Percentiles rank a stretch among this genome's conserved stretches.
Conservation (phyloP, 2,329 filamentous ascomycete genomes). For the Cercospora sp. region DNA sequence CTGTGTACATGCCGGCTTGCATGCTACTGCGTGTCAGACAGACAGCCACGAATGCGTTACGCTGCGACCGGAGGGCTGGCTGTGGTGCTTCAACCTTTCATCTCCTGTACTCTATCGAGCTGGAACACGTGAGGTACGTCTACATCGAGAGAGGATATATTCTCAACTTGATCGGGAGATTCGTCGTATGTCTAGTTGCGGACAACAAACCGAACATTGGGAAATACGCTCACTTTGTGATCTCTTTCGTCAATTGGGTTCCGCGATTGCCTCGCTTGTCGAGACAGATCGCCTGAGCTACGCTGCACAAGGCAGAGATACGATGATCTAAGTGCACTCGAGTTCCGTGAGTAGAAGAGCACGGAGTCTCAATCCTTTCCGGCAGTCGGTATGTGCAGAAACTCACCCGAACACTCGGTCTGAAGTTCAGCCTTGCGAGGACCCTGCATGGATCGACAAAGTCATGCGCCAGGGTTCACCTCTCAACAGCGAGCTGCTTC, state of each 20-base stretch:
- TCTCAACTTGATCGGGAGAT: too few relatives aligned
- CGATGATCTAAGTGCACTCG: neutral
- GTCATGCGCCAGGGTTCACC: constrained; percentile 7
- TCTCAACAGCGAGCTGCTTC: neutral
- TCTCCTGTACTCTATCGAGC: too few relatives aligned
- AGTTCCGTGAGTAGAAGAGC: neutral
- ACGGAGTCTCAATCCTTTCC: neutral
- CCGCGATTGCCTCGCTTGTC: neutral
- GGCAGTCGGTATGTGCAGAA: neutral
- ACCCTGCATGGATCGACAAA: constrained; percentile 6
- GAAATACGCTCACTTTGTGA: too few relatives aligned
- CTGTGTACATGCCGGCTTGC: too few relatives aligned
- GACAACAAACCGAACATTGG: too few relatives aligned
- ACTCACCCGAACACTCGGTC: neutral
- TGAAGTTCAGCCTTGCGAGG: constrained; percentile 6
- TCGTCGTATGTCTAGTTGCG: too few relatives aligned
- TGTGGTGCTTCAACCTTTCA: too few relatives aligned
- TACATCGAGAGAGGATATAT: too few relatives aligned
- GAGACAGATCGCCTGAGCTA: neutral
- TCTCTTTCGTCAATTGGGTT: neutral
- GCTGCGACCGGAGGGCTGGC: too few relatives aligned
- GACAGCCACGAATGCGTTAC: too few relatives aligned
- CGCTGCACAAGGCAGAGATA: neutral
- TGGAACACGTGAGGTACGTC: too few relatives aligned
- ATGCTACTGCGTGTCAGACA: too few relatives aligned